Conservation (phyloP, 306 rosid species). For the Cajanus cajan region DNA sequence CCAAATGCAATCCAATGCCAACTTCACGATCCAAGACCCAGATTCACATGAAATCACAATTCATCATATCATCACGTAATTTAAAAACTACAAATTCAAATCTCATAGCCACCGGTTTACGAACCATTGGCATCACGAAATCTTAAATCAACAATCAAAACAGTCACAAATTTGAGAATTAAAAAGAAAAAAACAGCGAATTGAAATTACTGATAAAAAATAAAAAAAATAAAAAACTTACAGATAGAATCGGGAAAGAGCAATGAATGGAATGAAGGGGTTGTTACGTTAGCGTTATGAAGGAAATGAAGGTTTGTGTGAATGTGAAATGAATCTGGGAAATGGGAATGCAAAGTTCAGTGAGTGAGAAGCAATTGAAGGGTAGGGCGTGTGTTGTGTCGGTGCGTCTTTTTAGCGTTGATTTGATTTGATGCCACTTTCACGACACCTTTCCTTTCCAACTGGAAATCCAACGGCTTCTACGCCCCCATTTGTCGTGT, state of each 20-base stretch:
- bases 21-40: conserved; percentile 4
- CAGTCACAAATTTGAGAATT: not conserved
- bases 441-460: not conserved
- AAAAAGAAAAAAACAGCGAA: not conserved
- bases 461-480: conserved; percentile 2
- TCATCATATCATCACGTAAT: not conserved
- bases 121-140: conserved; percentile 6
- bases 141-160: not conserved
- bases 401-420: conserved; percentile 29
- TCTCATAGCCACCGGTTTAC: not conserved
- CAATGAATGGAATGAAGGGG: not conserved
- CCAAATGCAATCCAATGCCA: conserved; percentile 16
- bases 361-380: conserved; percentile 16
- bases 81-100: not conserved
- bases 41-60: conserved; percentile 30
- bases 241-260: conserved; percentile 2
- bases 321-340: conserved; percentile 18
- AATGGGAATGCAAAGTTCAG: conserved; percentile 15
- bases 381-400: conserved; percentile 4
- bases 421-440: not conserved
- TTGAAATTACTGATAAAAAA: not conserved
- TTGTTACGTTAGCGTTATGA: conserved; percentile 30
- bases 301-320: not conserved
- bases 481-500: not conserved
- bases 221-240: not conserved